Conservation (phyloP, 495 filamentous ascomycete genomes). For the Penicillium fimorum region DNA sequence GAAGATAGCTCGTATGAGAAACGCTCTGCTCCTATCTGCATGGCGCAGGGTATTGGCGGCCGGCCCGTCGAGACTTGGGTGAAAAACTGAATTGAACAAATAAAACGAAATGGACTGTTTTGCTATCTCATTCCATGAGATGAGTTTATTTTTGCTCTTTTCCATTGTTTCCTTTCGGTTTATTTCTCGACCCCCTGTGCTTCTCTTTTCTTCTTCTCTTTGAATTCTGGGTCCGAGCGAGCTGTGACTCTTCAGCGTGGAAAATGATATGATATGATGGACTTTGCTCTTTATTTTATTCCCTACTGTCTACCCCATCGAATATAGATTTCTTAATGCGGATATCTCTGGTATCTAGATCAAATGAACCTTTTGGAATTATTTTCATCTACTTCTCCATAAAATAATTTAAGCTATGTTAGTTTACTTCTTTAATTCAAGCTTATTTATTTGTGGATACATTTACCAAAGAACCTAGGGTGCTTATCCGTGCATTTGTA, state of each 20-base stretch:
- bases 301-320: neutral
- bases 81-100: slow-evolving; percentile 6
- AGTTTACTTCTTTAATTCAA: neutral
- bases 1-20: slow-evolving; percentile 18
- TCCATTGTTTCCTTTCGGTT: neutral
- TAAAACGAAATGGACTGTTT: neutral
- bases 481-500: neutral
- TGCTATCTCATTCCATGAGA: neutral
- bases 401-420: neutral
- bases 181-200: neutral
- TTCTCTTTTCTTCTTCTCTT: neutral
- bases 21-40: slow-evolving; percentile 19
- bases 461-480: neutral
- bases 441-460: neutral
- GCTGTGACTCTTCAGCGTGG: slow-evolving; percentile 4
- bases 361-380: neutral
- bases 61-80: slow-evolving; percentile 1
- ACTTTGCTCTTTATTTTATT: slow-evolving; percentile 6
- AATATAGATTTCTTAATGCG: slow-evolving; percentile 9
- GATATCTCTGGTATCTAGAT: slow-evolving; percentile 1
- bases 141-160: neutral
- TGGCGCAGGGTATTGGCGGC: slow-evolving; percentile 10
- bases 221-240: neutral
- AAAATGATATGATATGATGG: slow-evolving; percentile 13
- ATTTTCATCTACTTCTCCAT: neutral